A percentile compares a stretch with the other conserved stretches of the same genome.
Conservation (phyloP, 345 rosid species). For the Conringia planisiliqua region DNA sequence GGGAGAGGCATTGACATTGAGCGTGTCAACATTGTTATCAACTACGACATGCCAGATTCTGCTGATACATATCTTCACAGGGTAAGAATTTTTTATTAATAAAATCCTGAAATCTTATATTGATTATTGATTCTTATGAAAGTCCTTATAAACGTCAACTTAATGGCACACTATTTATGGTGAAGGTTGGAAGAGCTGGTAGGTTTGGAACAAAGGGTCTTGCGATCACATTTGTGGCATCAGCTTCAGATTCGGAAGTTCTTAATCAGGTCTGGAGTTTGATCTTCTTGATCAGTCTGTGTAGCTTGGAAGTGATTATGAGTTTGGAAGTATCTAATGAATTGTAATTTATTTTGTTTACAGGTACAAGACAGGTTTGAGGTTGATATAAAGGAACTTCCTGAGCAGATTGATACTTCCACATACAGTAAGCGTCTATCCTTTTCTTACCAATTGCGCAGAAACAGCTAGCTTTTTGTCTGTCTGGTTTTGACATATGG, state of each 20-base stretch:
- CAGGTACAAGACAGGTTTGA: conserved; percentile 95
- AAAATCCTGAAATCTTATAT: neutral
- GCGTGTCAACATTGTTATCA: conserved; percentile 94
- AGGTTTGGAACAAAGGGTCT: conserved; percentile 99
- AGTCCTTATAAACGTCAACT: neutral
- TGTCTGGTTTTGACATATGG: neutral
- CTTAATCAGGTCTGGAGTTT: conserved; percentile 73
- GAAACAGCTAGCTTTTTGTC: neutral
- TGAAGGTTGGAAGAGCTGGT: conserved; percentile 97
- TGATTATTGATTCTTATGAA: neutral
- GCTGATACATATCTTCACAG: conserved; percentile 97
- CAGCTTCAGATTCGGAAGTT: conserved; percentile 83
- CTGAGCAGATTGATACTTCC: conserved; percentile 92
- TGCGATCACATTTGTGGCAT: conserved; percentile 93
- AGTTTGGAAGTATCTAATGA: neutral
- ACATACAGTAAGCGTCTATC: conserved; percentile 63
- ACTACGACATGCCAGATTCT: conserved; percentile 99
- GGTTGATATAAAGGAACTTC: conserved; percentile 96
- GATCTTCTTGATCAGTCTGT: neutral
- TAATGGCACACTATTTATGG: neutral
- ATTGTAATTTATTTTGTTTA: neutral
- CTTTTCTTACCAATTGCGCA: neutral
- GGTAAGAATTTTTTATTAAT: conserved; percentile 36
- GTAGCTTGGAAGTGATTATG: neutral
- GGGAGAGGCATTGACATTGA: conserved; percentile 98